These are phyloP conservation scores for Acanthamoeba culbertsoni DNA, from an alignment of 208 protist species.

Conservation along the genomic window DNA sequence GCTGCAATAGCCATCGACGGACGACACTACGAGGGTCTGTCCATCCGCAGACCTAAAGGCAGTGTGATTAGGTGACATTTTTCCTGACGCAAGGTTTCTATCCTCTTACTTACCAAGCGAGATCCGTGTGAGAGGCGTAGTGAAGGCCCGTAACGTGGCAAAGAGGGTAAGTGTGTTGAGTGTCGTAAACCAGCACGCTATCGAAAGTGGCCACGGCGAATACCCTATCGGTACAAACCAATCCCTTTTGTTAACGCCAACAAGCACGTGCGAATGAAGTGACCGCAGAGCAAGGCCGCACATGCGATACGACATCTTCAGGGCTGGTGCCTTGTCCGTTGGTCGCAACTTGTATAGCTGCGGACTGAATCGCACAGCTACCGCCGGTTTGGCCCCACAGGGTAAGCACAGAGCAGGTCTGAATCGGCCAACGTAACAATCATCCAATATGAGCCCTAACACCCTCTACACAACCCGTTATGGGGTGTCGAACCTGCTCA, in stretches of 20 bases:
- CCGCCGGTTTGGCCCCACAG: neutral
- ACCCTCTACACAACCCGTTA: too few relatives aligned
- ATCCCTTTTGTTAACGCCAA: neutral
- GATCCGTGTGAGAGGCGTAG: slow-evolving; percentile 27
- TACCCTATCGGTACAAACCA: neutral
- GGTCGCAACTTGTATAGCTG: neutral
- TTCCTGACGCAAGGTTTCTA: neutral
- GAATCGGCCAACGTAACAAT: neutral
- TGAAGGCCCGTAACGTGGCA: neutral
- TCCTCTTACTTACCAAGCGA: neutral
- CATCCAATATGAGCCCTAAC: neutral
- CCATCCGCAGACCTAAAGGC: neutral
- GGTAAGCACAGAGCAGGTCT: neutral
- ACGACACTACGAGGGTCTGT: neutral
- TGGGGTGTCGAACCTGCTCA: neutral
- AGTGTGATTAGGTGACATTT: neutral
- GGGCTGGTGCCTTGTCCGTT: neutral
- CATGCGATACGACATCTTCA: slow-evolving; percentile 39
- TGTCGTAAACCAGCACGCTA: slow-evolving; percentile 26
- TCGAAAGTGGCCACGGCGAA: slow-evolving; percentile 33
- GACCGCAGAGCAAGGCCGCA: neutral
- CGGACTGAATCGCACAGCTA: slow-evolving; percentile 30
- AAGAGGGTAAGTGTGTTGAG: slow-evolving; percentile 14
- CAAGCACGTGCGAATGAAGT: neutral
- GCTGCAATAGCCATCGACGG: neutral